These are phyloP conservation scores for Apiospora malaysiana DNA, from an alignment of 2,329 filamentous ascomycete species.

Conservation along the genomic window DNA sequence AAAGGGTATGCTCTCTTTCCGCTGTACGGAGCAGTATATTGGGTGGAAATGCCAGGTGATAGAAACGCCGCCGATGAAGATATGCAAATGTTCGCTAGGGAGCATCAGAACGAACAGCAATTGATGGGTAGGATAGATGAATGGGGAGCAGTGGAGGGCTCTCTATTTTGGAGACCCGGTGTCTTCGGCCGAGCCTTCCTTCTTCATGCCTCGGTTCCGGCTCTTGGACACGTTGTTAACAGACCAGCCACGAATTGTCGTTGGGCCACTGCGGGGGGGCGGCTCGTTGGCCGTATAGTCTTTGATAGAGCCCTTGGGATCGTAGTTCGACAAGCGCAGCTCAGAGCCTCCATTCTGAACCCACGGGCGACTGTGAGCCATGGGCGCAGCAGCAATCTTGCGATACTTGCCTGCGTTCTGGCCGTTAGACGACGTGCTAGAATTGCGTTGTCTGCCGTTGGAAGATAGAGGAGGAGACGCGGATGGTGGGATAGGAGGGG, in stretches of 20 bases:
- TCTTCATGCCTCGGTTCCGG: slow-evolving; percentile 35
- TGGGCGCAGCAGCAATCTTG: slow-evolving; percentile 64
- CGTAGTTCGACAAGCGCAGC: slow-evolving; percentile 64
- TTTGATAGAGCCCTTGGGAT: slow-evolving; percentile 61
- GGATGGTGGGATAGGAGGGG: slow-evolving; percentile 11
- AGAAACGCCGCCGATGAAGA: slow-evolving; percentile 6
- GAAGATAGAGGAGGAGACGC: slow-evolving; percentile 21
- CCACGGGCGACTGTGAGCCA: slow-evolving; percentile 56
- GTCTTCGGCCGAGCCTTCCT: slow-evolving; percentile 31
- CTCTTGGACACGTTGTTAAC: slow-evolving; percentile 46
- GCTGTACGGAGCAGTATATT: slow-evolving; percentile 8
- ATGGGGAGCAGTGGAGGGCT: neutral
- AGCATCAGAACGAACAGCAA: neutral
- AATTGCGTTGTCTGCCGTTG: slow-evolving; percentile 40
- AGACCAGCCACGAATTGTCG: slow-evolving; percentile 64
- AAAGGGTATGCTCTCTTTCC: neutral
- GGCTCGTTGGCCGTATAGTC: slow-evolving; percentile 62
- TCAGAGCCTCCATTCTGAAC: slow-evolving; percentile 54
- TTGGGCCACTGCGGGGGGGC: slow-evolving; percentile 61
- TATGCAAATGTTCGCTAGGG: slow-evolving; percentile 3
- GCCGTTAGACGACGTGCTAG: slow-evolving; percentile 37
- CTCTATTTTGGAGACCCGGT: slow-evolving; percentile 26
- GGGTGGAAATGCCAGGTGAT: slow-evolving; percentile 6
- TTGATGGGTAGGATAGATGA: neutral
- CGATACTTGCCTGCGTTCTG: slow-evolving; percentile 52